Evolutionary conservation across 169 alveolate genomes (phyloP).

Genomic region (Amoebophrya sp.): DNA sequence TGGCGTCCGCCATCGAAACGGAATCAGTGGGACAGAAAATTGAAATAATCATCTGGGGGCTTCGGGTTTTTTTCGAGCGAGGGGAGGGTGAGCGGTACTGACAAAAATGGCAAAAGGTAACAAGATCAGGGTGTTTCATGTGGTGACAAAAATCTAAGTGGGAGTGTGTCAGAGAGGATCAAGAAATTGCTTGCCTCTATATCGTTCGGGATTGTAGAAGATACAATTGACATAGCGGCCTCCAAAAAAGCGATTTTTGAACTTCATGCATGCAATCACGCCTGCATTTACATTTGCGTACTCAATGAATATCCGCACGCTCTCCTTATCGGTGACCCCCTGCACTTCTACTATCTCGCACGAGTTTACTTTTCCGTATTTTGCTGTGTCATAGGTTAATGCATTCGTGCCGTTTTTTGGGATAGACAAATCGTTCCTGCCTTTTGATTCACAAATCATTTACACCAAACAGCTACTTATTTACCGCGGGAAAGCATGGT

Average conservation of each 20-base stretch:
- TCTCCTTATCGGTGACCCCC: background rate
- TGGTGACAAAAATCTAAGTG: too few relatives aligned
- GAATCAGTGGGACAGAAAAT: too few relatives aligned
- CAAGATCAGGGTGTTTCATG: too few relatives aligned
- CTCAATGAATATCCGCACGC: background rate
- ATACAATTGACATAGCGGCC: slow-evolving; percentile 1
- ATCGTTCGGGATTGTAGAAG: background rate
- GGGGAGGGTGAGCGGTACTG: too few relatives aligned
- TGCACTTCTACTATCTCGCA: background rate
- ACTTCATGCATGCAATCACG: background rate
- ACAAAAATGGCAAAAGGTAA: too few relatives aligned
- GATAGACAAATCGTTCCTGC: too few relatives aligned
- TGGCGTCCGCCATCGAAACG: too few relatives aligned
- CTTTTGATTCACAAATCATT: too few relatives aligned
- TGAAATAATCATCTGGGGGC: too few relatives aligned
- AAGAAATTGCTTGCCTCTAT: background rate
- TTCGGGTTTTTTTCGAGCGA: too few relatives aligned
- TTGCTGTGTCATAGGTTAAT: background rate
- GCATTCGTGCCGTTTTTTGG: background rate
- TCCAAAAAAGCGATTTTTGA: background rate
- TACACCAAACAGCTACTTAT: too few relatives aligned
- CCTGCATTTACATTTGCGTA: background rate
- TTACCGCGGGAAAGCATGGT: too few relatives aligned
- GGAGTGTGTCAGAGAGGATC: background rate
- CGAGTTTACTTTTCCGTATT: background rate